Conservation (phyloP, 768 basidiomycete species). For the Boletus sp. region DNA sequence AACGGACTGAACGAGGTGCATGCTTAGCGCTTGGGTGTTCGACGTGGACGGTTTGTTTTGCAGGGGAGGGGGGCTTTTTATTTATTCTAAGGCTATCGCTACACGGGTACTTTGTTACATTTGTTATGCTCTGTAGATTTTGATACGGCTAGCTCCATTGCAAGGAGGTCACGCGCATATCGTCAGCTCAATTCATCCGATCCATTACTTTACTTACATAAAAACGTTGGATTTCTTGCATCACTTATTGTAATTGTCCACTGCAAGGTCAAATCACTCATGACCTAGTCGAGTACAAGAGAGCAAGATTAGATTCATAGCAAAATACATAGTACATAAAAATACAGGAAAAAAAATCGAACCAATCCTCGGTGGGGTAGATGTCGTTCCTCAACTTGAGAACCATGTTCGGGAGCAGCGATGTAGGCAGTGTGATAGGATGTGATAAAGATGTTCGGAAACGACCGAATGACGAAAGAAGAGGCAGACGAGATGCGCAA, state of each 20-base stretch:
- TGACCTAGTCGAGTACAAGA: background rate
- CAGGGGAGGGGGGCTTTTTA: background rate
- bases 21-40: constrained; percentile 8
- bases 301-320: background rate
- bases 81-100: constrained; percentile 23
- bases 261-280: background rate
- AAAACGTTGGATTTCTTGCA: no score
- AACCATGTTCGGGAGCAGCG: background rate
- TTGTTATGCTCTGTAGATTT: background rate
- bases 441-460: background rate
- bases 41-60: background rate
- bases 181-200: no score
- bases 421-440: background rate
- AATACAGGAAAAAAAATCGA: background rate
- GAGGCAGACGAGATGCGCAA: no score
- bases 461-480: no score
- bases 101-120: background rate
- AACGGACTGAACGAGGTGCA: constrained; percentile 20
- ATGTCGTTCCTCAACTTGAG: background rate
- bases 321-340: background rate
- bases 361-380: background rate
- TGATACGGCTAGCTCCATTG: background rate
- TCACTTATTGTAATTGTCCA: no score
- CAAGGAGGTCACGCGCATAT: background rate
- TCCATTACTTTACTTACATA: no score